Evolutionary conservation across 257 asterid genomes (phyloP).

Genomic region (Penstemon eatonii): DNA sequence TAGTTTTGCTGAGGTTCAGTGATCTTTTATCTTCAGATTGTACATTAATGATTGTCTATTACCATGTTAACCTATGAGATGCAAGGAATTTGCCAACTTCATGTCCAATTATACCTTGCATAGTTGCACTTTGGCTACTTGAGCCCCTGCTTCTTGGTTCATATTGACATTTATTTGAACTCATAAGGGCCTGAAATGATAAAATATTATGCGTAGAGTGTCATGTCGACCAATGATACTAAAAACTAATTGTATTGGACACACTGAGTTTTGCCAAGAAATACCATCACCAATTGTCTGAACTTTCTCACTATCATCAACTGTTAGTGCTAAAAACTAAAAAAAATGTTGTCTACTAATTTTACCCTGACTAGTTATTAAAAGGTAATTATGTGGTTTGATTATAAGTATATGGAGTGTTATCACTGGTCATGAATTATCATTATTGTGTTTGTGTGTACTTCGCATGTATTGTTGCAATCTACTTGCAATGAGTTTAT

Average conservation of each 20-base stretch:
- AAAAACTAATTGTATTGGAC: constrained; percentile 7
- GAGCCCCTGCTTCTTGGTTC: background rate
- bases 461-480: background rate
- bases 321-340: background rate
- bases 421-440: constrained; percentile 17
- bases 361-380: background rate
- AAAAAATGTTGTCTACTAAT: background rate
- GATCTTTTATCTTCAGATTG: constrained; percentile 6
- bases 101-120: background rate
- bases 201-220: background rate
- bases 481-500: constrained; percentile 5
- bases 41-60: background rate
- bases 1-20: background rate
- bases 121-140: background rate
- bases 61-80: background rate
- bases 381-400: background rate
- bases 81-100: background rate
- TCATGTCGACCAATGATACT: constrained; percentile 7
- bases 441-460: background rate
- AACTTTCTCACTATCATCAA: background rate
- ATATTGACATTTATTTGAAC: constrained; percentile 6
- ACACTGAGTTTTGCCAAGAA: constrained; percentile 4
- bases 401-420: constrained; percentile 3
- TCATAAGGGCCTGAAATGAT: constrained; percentile 15
- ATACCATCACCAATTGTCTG: background rate